Evolutionary conservation across 805 yeast species (phyloP).

Genomic region (Zygotorulaspora florentina): DNA sequence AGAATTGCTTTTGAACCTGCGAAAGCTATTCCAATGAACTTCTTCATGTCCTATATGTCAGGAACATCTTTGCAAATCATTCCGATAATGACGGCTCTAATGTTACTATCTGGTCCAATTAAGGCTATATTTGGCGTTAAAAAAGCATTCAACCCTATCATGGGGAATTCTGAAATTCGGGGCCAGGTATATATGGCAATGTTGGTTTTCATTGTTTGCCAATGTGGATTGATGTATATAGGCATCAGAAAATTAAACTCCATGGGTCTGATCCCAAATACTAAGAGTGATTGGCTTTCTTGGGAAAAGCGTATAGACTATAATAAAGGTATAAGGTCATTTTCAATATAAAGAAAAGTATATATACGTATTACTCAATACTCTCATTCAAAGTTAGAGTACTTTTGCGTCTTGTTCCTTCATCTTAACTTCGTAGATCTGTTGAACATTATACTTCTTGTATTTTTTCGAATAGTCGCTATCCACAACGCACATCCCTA

Average conservation of each 20-base stretch:
- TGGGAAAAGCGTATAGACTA: conserved; percentile 56
- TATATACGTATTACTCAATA: conserved; percentile 6
- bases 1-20: conserved; percentile 79
- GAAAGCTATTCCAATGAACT: conserved; percentile 83
- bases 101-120: conserved; percentile 74
- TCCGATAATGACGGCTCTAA: conserved; percentile 84
- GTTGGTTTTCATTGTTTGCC: conserved; percentile 44
- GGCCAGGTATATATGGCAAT: conserved; percentile 37
- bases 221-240: conserved; percentile 55
- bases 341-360: conserved; percentile 17
- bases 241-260: conserved; percentile 81
- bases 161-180: conserved; percentile 34
- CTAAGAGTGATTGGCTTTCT: conserved; percentile 84
- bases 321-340: conserved; percentile 19
- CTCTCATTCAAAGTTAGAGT: background rate
- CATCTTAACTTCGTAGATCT: conserved; percentile 52
- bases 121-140: conserved; percentile 62
- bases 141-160: conserved; percentile 48
- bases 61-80: conserved; percentile 87
- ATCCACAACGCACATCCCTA: conserved; percentile 82
- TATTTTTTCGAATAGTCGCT: conserved; percentile 49
- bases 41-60: conserved; percentile 87
- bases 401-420: conserved; percentile 14
- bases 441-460: conserved; percentile 75
- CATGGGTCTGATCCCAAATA: conserved; percentile 90